Evolutionary conservation across 805 yeast genomes (phyloP).

Genomic region (Starmerella tilneyi): DNA sequence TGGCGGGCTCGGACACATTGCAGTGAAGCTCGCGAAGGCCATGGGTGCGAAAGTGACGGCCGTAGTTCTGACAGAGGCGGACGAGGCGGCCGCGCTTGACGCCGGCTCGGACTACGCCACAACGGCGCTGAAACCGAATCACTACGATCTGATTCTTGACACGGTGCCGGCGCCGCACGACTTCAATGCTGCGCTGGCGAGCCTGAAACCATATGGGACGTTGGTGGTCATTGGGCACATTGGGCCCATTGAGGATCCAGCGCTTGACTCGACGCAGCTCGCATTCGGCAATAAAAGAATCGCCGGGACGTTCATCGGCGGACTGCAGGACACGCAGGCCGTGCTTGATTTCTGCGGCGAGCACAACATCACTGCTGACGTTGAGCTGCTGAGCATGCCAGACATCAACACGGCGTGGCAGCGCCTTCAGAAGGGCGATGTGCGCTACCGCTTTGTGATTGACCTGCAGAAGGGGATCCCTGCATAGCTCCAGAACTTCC

Average conservation of each 20-base stretch:
- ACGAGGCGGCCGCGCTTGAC: conserved; percentile 43
- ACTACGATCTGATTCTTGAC: conserved; percentile 46
- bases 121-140: conserved; percentile 26
- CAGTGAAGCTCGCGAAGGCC: conserved; percentile 49
- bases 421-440: conserved; percentile 19
- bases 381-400: conserved; percentile 46
- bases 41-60: conserved; percentile 54
- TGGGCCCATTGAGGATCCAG: conserved; percentile 14
- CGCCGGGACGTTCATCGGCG: conserved; percentile 47
- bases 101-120: conserved; percentile 49
- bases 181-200: conserved; percentile 39
- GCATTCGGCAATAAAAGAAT: conserved; percentile 35
- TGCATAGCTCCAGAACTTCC: neutral
- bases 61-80: conserved; percentile 42
- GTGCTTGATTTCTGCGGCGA: conserved; percentile 57
- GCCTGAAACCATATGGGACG: conserved; percentile 48
- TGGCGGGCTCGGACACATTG: conserved; percentile 62
- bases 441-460: conserved; percentile 24
- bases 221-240: conserved; percentile 64
- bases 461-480: conserved; percentile 9
- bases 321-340: conserved; percentile 53
- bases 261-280: conserved; percentile 41
- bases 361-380: conserved; percentile 51
- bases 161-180: conserved; percentile 43
- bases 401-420: conserved; percentile 21